These are phyloP conservation scores for Ustilago nuda DNA, from an alignment of 1,284 basidiomycete genomes.

Conservation along the genomic window DNA sequence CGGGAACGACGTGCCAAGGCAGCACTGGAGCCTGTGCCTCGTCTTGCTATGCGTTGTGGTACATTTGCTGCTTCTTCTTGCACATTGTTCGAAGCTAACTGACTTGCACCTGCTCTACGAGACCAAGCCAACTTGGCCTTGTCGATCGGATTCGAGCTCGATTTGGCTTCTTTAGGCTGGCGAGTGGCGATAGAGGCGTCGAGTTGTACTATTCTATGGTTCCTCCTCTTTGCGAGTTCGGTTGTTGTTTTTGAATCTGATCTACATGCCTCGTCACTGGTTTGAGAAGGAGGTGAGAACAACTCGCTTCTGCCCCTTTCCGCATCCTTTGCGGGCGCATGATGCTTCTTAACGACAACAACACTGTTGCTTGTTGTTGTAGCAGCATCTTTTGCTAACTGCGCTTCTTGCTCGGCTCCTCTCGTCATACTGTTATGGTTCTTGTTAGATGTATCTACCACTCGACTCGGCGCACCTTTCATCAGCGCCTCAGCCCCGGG, in stretches of 20 bases:
- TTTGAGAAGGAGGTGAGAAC: background rate
- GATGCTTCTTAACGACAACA: slow-evolving; percentile 32
- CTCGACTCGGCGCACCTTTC: background rate
- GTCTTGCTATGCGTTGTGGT: slow-evolving; percentile 28
- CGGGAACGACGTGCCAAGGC: slow-evolving; percentile 28
- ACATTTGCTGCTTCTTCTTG: slow-evolving; percentile 7
- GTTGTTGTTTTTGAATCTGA: slow-evolving; percentile 10
- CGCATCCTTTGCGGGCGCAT: slow-evolving; percentile 4
- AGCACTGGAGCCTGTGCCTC: slow-evolving; percentile 19
- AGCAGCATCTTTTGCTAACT: slow-evolving; percentile 27
- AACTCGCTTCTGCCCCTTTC: slow-evolving; percentile 19
- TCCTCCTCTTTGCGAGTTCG: slow-evolving; percentile 15
- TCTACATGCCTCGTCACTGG: slow-evolving; percentile 6
- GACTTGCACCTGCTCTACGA: slow-evolving; percentile 14
- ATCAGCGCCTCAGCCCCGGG: slow-evolving; percentile 16
- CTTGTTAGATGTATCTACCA: background rate
- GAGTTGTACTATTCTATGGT: slow-evolving; percentile 47
- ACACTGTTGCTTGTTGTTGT: slow-evolving; percentile 21
- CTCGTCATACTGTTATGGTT: background rate
- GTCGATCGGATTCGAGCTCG: slow-evolving; percentile 3
- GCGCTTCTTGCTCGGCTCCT: slow-evolving; percentile 30
- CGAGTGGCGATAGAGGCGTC: slow-evolving; percentile 15
- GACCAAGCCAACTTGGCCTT: slow-evolving; percentile 5
- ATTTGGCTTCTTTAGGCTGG: background rate
- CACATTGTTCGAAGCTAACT: background rate